Evolutionary conservation across 306 rosid species (phyloP), one percentile per base, ranked within the genome.

Genomic region (Malus sylvestris): DNA sequence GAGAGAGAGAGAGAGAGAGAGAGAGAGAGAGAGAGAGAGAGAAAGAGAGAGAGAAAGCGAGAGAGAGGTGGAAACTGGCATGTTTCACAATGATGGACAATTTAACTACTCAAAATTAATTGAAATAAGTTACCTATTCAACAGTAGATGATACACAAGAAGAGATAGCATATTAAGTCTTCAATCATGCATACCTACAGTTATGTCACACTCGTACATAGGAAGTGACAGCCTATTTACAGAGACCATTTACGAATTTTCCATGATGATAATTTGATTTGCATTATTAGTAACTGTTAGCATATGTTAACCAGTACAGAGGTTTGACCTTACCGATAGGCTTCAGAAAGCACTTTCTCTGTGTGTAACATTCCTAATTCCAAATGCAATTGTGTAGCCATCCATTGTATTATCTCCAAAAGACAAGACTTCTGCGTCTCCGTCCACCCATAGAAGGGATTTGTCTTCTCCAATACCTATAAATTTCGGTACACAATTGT

Each of bases 291-390:
- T 22, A 23, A 33, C 67, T 38, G 42, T 29, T 29, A 51, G 44
- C 19, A 70, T 4, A 4, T 16, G 46, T 42, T 16, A 35, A 22
- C 30, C 38, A 58, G 75, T 45, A 38, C 8, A 55, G 52, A 80
- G 67, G 68, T 70, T 73, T 58, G 73, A 73, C 46, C 77, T 76
- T 79, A 92, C 98, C 93, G 88, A 45, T 85, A 84, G 72, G 96
- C 98, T 87, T 95, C 99, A n/a, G n/a, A n/a, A n/a, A n/a, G n/a
- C n/a, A n/a, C n/a, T n/a, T n/a, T n/a, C n/a, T n/a, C n/a, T n/a
- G n/a, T n/a, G n/a, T n/a, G n/a, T n/a, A n/a, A n/a, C n/a, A n/a
- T n/a, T n/a, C n/a, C n/a, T n/a, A n/a, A n/a, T n/a, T n/a, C n/a
- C n/a, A n/a, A n/a, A n/a, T n/a, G n/a, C n/a, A n/a, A n/a, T n/a